Percentiles rank a stretch among this genome's conserved stretches.
These are phyloP conservation scores for Hsuehochloa calcarea DNA, from an alignment of 176 grass and related monocot genomes.

Conservation along the genomic window DNA sequence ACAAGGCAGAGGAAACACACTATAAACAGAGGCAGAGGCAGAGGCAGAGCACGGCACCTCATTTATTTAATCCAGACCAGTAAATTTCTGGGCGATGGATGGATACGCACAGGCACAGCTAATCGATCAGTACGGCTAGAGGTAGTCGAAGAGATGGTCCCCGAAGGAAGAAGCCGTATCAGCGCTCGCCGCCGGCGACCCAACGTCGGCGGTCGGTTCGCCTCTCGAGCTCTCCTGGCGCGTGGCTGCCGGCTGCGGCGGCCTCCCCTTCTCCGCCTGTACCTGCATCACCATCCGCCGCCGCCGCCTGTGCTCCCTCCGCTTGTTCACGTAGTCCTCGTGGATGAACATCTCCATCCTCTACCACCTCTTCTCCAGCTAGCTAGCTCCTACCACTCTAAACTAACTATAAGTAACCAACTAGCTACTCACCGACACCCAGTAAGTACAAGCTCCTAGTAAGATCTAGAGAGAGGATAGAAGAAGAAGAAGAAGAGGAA, in stretches of 20 bases:
- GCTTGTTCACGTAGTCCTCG: slow-evolving; percentile 59
- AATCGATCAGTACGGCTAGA: slow-evolving; percentile 36
- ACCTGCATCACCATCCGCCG: slow-evolving; percentile 26
- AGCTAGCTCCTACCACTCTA: background rate
- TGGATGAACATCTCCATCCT: slow-evolving; percentile 60
- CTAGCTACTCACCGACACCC: background rate
- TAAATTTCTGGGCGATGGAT: background rate
- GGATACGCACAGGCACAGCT: background rate
- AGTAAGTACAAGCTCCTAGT: background rate
- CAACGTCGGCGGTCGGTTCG: background rate
- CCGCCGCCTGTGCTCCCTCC: slow-evolving; percentile 42
- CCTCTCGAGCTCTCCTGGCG: background rate
- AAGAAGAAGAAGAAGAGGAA: background rate
- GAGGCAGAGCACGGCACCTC: background rate
- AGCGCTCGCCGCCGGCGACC: slow-evolving; percentile 20
- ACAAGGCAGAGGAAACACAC: background rate
- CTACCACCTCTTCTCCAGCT: background rate
- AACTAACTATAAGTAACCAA: background rate
- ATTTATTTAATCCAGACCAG: background rate
- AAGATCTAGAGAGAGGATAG: background rate
- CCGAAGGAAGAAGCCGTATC: slow-evolving; percentile 2
- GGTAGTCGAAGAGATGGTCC: slow-evolving; percentile 48
- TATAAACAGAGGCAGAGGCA: too few species aligned
- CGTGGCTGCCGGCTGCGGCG: background rate
- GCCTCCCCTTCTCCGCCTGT: background rate